phyloP scores from a whole-genome alignment of 352 stramenopile species.

The Pythium plurisporium region DNA sequence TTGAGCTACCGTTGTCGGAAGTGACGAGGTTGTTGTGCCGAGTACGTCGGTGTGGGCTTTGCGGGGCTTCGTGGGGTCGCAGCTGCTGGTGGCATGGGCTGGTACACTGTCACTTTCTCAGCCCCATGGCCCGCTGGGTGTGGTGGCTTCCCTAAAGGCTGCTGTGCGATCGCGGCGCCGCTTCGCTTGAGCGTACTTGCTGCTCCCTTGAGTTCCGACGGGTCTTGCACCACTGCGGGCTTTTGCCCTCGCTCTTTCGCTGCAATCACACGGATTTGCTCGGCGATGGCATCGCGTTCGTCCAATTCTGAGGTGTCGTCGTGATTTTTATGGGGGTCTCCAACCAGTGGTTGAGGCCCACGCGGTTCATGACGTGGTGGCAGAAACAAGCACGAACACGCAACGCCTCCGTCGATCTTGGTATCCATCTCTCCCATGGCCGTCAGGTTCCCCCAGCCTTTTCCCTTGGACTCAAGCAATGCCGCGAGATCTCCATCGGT shows the following conservation, averaged over 20 bases:
- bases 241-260: background rate
- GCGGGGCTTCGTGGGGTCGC: background rate
- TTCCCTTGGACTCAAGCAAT: slow-evolving; percentile 12
- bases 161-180: slow-evolving; percentile 13
- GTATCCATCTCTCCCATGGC: no score
- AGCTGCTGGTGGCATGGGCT: slow-evolving; percentile 3
- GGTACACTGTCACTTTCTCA: slow-evolving; percentile 20
- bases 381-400: slow-evolving; percentile 21
- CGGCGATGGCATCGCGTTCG: slow-evolving; percentile 17
- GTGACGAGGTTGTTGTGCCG: slow-evolving; percentile 8
- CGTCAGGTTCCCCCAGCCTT: slow-evolving; percentile 12
- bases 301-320: background rate
- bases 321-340: background rate
- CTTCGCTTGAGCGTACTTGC: slow-evolving; percentile 6
- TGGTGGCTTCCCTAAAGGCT: background rate
- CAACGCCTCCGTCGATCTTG: no score
- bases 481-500: slow-evolving; percentile 4
- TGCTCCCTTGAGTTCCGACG: background rate
- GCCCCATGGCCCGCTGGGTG: background rate
- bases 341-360: background rate
- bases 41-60: slow-evolving; percentile 15
- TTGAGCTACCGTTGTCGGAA: background rate
- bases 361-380: background rate
- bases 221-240: background rate
- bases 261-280: slow-evolving; percentile 11